These are phyloP conservation scores for Saxispiralis lemnorum DNA, from an alignment of 495 filamentous ascomycete genomes.

Conservation along the genomic window DNA sequence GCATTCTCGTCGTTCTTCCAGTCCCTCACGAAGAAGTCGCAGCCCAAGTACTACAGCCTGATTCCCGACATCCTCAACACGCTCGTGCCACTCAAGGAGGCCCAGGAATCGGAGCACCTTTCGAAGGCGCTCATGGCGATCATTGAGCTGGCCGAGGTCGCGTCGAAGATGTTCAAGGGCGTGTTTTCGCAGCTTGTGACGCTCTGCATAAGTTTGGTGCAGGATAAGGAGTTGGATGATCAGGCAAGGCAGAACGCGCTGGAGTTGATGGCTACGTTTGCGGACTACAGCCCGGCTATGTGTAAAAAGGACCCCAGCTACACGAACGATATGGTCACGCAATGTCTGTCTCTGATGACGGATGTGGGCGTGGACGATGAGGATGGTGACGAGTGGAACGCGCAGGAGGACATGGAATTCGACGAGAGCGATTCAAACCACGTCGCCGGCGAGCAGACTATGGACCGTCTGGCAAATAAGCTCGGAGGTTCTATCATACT, in stretches of 20 bases:
- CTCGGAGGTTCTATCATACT: conserved; percentile 75
- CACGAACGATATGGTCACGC: conserved; percentile 91
- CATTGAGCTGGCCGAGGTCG: conserved; percentile 81
- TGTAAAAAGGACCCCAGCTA: conserved; percentile 84
- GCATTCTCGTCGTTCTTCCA: conserved; percentile 93
- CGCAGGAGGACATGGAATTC: conserved; percentile 79
- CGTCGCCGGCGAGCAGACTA: conserved; percentile 94
- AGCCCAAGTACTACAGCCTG: conserved; percentile 69
- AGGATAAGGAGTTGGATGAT: conserved; percentile 85
- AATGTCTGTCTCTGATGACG: conserved; percentile 98
- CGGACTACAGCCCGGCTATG: conserved; percentile 82
- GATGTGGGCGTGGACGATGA: conserved; percentile 92
- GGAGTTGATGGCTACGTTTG: conserved; percentile 96
- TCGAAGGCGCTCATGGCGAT: conserved; percentile 74
- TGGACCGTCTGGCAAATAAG: conserved; percentile 96
- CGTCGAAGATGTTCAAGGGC: conserved; percentile 89
- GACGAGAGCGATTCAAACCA: conserved; percentile 97
- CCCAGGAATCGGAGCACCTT: conserved; percentile 71
- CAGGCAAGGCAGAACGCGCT: conserved; percentile 83
- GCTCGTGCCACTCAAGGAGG: conserved; percentile 78
- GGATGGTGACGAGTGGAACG: conserved; percentile 84
- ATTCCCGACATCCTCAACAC: conserved; percentile 83
- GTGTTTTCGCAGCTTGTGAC: conserved; percentile 79
- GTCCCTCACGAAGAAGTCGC: conserved; percentile 66
- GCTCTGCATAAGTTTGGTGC: conserved; percentile 80